Base-by-base conservation (phyloP, 805 yeast genomes). In the Barnettozyma vustinii region DNA sequence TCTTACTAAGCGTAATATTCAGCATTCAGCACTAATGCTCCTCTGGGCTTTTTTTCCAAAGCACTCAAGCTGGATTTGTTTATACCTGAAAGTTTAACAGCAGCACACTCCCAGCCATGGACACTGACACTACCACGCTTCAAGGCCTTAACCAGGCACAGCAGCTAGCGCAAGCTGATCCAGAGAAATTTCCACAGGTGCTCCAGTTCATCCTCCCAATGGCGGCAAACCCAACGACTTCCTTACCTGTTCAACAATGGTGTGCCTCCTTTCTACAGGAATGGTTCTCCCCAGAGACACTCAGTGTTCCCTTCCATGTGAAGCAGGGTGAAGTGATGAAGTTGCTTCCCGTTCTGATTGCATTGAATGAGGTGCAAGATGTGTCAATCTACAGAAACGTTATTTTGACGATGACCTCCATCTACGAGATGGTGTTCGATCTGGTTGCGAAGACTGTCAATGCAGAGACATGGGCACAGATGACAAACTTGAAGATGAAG, bases 401-500 rank as follows among this genome's bases (percentile, higher is more conserved):
- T 15, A 62, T 76, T 4, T 61, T 71, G 21, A 63, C 75, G 12
- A 61, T 73, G 19, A 61, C 79, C 7, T 61, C 67, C 37, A 60
- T 73, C n/a, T 80, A 75, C 54, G 79, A 79, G 15, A 58, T 71
- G 56, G 54, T 74, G 37, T 71, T 79, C 52, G 73, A 69, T 50
- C 60, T 75, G 26, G 72, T 75, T 42, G 75, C 71, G 21, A 71
- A 63, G 58, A 71, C 69, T 40, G 63, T 73, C 2, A 69, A 70
- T 48, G 55, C 56, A 6, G 59, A 60, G 12, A 54, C 70, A 15
- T 89, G 96, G 96, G 62, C 68, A 23, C 71, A 73, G 42, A 58
- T 87, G 52, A 63, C 70, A 15, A 73, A 71, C 7, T 65, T 91
- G 57, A 87, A 86, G 65, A 69, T 70, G 27, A 69, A 68, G 32